Evolutionary conservation across 345 rosid genomes (phyloP), one percentile per base, ranked within the genome.

Genomic region (Raphanus sativus): DNA sequence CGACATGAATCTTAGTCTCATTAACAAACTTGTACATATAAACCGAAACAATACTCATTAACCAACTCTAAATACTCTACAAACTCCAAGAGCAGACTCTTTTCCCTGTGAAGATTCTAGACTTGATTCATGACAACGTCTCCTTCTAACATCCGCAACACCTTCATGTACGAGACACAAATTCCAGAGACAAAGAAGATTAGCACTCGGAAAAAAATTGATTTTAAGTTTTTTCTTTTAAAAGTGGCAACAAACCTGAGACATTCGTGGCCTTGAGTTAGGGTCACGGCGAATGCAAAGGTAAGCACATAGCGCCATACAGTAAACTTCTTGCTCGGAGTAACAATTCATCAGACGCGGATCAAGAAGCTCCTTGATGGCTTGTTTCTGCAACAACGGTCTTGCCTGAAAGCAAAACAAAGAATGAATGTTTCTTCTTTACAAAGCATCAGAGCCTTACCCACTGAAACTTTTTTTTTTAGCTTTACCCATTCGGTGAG

Each of bases 261-360:
- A 92, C 94, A 95, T 92, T 11, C 99, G 87, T 79, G 98, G 99
- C 84, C 99, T 86, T 8, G 81, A 83, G 33, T 77, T 81, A 65
- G 99, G 98, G 78, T 92, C 93, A 36, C 98, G 88, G 11, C 96
- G 81, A 77, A 89, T 88, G 85, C 99, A 95, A 48, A 95, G 80
- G 10, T 89, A 90, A 77, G 99, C 98, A 77, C 97, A 91, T 34
- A 87, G 83, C 38, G 94, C 86, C 99, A 95, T 95, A 71, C 87
- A 81, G 62, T 75, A 84, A 59, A 91, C 87, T 83, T 95, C 96
- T 74, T 77, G 82, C 74, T 91, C 96, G 2, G 82, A 77, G 67
- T 84, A 89, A 75, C 80, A 75, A 77, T 84, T 81, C 61, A 83
- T 81, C 71, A 95, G 77, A 59, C 82, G 81, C 3, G 98, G 98